Evolutionary conservation across 202 grass and related monocot species (phyloP).

Genomic region (Panicum virgatum): DNA sequence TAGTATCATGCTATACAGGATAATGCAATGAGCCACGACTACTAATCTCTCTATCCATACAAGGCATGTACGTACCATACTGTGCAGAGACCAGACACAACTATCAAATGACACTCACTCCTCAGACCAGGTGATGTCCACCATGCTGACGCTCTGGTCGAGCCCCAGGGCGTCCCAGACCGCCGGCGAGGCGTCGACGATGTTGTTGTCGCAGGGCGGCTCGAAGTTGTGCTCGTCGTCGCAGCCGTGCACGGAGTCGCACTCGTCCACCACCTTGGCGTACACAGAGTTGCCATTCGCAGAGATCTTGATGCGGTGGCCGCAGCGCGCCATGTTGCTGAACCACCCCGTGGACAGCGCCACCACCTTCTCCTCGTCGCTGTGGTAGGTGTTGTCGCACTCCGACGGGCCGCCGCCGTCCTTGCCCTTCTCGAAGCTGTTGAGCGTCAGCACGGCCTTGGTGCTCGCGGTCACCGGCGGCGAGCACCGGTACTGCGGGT

Average conservation of each 20-base stretch:
- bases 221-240: conserved; percentile 53
- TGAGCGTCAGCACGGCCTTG: conserved; percentile 44
- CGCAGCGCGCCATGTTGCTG: neutral
- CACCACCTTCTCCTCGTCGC: conserved; percentile 53
- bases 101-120: neutral
- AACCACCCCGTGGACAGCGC: conserved; percentile 34
- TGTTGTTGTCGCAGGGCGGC: conserved; percentile 50
- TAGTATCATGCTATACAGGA: neutral
- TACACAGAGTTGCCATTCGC: neutral
- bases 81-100: neutral
- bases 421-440: conserved; percentile 20
- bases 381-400: conserved; percentile 39
- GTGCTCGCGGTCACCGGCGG: conserved; percentile 43
- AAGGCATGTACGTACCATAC: neutral
- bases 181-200: conserved; percentile 43
- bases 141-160: neutral
- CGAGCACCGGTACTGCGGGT: conserved; percentile 57
- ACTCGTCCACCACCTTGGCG: neutral
- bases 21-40: neutral
- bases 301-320: neutral
- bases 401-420: too few relatives aligned
- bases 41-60: neutral
- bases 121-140: conserved; percentile 62
- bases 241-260: conserved; percentile 38
- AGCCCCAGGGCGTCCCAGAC: conserved; percentile 57